Evolutionary conservation across 2,329 filamentous ascomycete genomes (phyloP).

Genomic region (Keithomyces neogunnii): DNA sequence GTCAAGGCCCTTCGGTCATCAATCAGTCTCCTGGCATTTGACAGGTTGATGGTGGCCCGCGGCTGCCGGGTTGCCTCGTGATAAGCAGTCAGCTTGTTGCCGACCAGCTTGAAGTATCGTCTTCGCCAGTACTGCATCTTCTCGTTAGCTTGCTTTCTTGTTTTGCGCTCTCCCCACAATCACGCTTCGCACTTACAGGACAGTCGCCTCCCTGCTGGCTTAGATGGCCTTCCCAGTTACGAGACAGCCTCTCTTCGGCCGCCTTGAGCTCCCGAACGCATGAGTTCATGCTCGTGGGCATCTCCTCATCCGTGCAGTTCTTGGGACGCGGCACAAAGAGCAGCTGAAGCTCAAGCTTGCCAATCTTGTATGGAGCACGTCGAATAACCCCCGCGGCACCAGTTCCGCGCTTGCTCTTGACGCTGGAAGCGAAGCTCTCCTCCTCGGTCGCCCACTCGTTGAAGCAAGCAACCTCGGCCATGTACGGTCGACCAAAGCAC

Average conservation of each 20-base stretch:
- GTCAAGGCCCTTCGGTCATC: constrained; percentile 81
- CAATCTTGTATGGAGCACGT: constrained; percentile 90
- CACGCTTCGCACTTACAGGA: constrained; percentile 56
- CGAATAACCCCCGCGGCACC: constrained; percentile 60
- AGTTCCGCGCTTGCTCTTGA: constrained; percentile 85
- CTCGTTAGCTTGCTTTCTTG: constrained; percentile 27
- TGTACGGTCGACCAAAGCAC: constrained; percentile 81
- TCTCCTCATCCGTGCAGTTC: constrained; percentile 80
- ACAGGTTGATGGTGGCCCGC: constrained; percentile 91
- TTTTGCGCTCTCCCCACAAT: background rate
- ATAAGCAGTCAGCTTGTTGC: constrained; percentile 86
- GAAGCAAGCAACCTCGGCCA: constrained; percentile 87
- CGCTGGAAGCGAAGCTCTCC: constrained; percentile 66
- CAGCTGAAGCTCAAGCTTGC: constrained; percentile 87
- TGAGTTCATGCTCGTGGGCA: constrained; percentile 99
- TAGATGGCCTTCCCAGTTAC: constrained; percentile 78
- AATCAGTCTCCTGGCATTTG: constrained; percentile 86
- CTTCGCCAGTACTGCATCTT: constrained; percentile 80
- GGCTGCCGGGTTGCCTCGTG: constrained; percentile 94
- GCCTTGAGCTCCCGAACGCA: constrained; percentile 90
- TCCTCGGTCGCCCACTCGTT: constrained; percentile 98
- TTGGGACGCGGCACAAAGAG: constrained; percentile 91
- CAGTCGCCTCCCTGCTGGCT: constrained; percentile 98
- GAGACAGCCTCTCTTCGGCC: constrained; percentile 70
- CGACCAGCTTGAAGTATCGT: constrained; percentile 90